Evolutionary conservation across 495 filamentous ascomycete species (phyloP).

Genomic region (Penicilliopsis zonata): DNA sequence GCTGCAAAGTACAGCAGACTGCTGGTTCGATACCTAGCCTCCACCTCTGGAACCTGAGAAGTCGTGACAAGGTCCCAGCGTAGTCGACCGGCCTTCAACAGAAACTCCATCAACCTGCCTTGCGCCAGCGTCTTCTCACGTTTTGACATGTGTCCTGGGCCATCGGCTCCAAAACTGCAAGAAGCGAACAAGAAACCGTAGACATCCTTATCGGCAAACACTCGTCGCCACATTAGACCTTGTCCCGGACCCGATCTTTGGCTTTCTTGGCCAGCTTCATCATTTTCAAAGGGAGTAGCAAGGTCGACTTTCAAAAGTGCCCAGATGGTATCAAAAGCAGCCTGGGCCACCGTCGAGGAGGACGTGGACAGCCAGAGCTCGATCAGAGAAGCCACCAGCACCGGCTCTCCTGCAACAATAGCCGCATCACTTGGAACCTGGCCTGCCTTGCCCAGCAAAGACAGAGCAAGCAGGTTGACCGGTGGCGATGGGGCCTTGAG

Average conservation of each 20-base stretch:
- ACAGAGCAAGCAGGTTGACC: conserved; percentile 59
- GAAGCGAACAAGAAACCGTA: conserved; percentile 53
- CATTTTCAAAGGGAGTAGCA: conserved; percentile 26
- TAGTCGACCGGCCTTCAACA: conserved; percentile 53
- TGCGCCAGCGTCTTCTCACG: conserved; percentile 67
- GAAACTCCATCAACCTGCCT: conserved; percentile 57
- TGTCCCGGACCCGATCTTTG: conserved; percentile 40
- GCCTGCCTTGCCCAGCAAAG: conserved; percentile 61
- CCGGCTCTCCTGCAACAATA: conserved; percentile 53
- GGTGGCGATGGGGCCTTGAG: conserved; percentile 49
- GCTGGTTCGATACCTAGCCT: conserved; percentile 35
- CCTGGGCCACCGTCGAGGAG: conserved; percentile 62
- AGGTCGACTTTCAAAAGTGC: conserved; percentile 59
- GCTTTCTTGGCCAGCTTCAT: conserved; percentile 23
- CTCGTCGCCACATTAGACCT: conserved; percentile 58
- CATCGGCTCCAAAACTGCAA: conserved; percentile 36
- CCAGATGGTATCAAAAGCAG: conserved; percentile 51
- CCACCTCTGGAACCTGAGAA: conserved; percentile 48
- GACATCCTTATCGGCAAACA: conserved; percentile 55
- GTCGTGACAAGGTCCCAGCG: conserved; percentile 50
- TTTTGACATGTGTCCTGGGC: conserved; percentile 34
- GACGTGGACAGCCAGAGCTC: conserved; percentile 60
- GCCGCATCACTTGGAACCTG: conserved; percentile 47
- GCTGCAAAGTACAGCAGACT: conserved; percentile 68
- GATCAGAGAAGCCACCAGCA: conserved; percentile 48